Conservation (phyloP, 768 basidiomycete species). For the Tricholoma furcatifolium region DNA sequence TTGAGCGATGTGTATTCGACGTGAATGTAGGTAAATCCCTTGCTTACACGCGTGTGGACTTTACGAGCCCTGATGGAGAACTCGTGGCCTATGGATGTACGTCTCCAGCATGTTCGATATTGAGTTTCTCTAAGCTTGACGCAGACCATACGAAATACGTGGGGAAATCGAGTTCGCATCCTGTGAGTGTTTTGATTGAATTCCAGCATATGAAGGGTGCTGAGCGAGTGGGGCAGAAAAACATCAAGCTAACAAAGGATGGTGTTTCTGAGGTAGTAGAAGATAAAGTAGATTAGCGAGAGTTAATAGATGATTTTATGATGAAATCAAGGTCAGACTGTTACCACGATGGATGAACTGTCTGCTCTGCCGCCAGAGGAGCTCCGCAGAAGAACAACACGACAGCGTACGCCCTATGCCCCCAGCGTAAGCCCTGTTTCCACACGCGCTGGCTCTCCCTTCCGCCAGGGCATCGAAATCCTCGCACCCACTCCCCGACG, state of each 20-base stretch:
- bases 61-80: slow-evolving; percentile 60
- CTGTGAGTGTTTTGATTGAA: slow-evolving; percentile 27
- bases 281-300: slow-evolving; percentile 40
- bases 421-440: slow-evolving; percentile 25
- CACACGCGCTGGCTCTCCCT: slow-evolving; percentile 13
- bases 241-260: slow-evolving; percentile 77
- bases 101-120: slow-evolving; percentile 22
- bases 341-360: slow-evolving; percentile 34
- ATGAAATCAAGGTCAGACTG: not conserved
- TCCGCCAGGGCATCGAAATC: slow-evolving; percentile 35
- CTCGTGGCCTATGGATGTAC: slow-evolving; percentile 81
- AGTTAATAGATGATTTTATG: not conserved
- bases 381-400: slow-evolving; percentile 25
- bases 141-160: slow-evolving; percentile 86
- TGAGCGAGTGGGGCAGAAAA: slow-evolving; percentile 43
- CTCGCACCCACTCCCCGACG: slow-evolving; percentile 66
- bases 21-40: slow-evolving; percentile 62
- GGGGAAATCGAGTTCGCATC: slow-evolving; percentile 59
- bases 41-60: slow-evolving; percentile 81
- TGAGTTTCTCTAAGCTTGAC: slow-evolving; percentile 5
- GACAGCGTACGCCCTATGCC: slow-evolving; percentile 26
- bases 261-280: slow-evolving; percentile 62
- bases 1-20: not conserved
- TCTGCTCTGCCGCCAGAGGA: slow-evolving; percentile 39
- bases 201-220: not conserved